These are phyloP conservation scores for Micractinium conductrix DNA, from an alignment of 139 green algal genomes.

Conservation along the genomic window DNA sequence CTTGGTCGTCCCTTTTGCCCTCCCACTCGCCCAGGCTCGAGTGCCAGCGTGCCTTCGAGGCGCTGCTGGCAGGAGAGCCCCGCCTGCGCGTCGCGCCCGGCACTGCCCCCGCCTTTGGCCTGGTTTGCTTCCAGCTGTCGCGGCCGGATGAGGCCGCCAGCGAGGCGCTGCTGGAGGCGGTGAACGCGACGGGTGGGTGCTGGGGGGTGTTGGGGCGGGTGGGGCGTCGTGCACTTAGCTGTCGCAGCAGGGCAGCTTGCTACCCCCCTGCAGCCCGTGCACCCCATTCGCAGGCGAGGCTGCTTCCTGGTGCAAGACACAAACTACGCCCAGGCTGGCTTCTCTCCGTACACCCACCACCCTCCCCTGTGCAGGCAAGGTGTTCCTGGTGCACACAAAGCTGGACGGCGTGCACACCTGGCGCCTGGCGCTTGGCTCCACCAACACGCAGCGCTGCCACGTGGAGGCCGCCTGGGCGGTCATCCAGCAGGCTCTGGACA, in stretches of 20 bases:
- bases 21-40: conserved; percentile 6
- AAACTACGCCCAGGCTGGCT: too few species aligned
- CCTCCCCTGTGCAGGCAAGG: conserved; percentile 16
- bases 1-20: background rate
- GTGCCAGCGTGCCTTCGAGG: conserved; percentile 62
- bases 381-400: conserved; percentile 71
- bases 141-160: conserved; percentile 38
- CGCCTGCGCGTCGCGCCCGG: conserved; percentile 60
- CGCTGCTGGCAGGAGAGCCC: conserved; percentile 37
- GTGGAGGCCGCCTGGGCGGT: conserved; percentile 61
- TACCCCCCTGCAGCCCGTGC: background rate
- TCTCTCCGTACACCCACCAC: background rate
- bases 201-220: background rate
- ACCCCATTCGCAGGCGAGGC: background rate
- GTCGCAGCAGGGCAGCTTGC: background rate
- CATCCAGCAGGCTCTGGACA: conserved; percentile 31
- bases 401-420: conserved; percentile 62
- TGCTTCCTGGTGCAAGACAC: too few species aligned
- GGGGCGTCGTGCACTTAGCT: background rate
- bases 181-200: conserved; percentile 63
- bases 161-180: conserved; percentile 55
- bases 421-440: conserved; percentile 62
- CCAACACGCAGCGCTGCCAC: conserved; percentile 60
- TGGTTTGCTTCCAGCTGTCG: conserved; percentile 72
- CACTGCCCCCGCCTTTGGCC: conserved; percentile 61